A percentile compares a stretch with the other conserved stretches of the same genome.
phyloP scores from a whole-genome alignment of 306 rosid genomes.

The Sechiopsis laciniata region DNA sequence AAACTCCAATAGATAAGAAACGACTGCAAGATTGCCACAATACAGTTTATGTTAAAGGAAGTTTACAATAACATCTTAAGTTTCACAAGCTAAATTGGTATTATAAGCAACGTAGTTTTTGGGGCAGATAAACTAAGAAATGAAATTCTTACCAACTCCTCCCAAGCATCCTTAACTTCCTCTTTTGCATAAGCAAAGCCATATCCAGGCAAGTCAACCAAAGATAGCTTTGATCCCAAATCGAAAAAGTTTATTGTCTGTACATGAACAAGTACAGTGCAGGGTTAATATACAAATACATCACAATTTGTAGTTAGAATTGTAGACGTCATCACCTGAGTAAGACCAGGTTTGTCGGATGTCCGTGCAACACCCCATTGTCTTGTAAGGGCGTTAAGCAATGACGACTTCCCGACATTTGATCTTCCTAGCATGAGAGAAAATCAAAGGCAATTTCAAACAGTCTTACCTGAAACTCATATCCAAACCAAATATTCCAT shows the following conservation, averaged over 20 bases:
- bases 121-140: conserved; percentile 16
- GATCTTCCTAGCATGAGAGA: conserved; percentile 61
- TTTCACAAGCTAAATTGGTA: neutral
- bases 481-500: neutral
- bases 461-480: neutral
- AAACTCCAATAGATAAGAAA: neutral
- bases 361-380: conserved; percentile 95
- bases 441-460: conserved; percentile 10
- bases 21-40: neutral
- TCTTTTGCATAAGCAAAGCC: conserved; percentile 98
- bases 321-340: conserved; percentile 47
- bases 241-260: conserved; percentile 86
- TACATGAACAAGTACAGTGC: conserved; percentile 27
- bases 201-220: conserved; percentile 97
- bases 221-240: conserved; percentile 58
- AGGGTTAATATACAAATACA: conserved; percentile 16
- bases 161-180: conserved; percentile 95
- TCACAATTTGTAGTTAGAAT: conserved; percentile 3
- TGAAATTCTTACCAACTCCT: conserved; percentile 72
- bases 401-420: conserved; percentile 93
- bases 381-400: conserved; percentile 85
- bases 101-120: neutral
- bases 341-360: conserved; percentile 91
- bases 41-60: neutral
- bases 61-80: neutral